Percentiles rank a stretch among this genome's conserved stretches.
phyloP scores from a whole-genome alignment of 345 rosid genomes.

The Boechera stricta region DNA sequence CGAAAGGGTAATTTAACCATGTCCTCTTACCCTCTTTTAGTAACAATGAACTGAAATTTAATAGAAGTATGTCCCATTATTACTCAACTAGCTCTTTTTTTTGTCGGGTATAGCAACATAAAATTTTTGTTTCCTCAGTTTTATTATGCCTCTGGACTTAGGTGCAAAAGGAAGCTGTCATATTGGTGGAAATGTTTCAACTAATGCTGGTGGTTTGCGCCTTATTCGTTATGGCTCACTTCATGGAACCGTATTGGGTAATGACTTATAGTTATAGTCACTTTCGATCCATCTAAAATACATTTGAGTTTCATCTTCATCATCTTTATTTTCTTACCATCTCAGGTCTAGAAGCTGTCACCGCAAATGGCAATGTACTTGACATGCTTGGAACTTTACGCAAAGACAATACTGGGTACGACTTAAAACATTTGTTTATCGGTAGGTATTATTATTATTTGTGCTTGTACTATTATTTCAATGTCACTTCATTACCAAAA shows the following conservation, averaged over 20 bases:
- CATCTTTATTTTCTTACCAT: conserved; percentile 2
- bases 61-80: neutral
- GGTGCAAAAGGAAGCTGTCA: conserved; percentile 99
- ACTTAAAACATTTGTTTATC: conserved; percentile 93
- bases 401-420: conserved; percentile 96
- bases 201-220: conserved; percentile 99
- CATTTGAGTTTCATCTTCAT: neutral
- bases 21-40: neutral
- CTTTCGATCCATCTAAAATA: neutral
- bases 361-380: conserved; percentile 86
- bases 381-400: conserved; percentile 95
- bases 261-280: conserved; percentile 30
- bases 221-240: conserved; percentile 96
- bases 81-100: conserved; percentile 12
- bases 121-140: conserved; percentile 68
- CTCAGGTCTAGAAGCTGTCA: conserved; percentile 89
- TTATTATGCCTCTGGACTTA: conserved; percentile 98
- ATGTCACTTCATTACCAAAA: conserved; percentile 12
- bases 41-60: neutral
- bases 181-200: conserved; percentile 98
- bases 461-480: conserved; percentile 18
- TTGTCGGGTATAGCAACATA: conserved; percentile 36
- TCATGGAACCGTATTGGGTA: conserved; percentile 90
- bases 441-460: conserved; percentile 50
- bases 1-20: conserved; percentile 64